A percentile compares a stretch with the other conserved stretches of the same genome.
These are phyloP conservation scores for Brettanomyces sp. DNA, from an alignment of 805 yeast species.

Conservation along the genomic window DNA sequence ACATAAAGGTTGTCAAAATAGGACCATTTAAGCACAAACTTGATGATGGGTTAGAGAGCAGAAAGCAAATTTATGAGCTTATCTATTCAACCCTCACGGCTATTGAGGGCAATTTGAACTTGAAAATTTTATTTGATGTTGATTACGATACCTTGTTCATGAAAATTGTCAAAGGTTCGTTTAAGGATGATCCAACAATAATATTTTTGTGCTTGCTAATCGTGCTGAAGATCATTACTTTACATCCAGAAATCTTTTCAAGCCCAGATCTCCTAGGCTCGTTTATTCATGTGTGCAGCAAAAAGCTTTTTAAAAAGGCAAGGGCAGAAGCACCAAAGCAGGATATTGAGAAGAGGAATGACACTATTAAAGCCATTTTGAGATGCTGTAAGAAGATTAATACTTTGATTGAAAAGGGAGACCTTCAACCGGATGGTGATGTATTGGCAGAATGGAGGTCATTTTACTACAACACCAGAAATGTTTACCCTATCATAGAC, in stretches of 20 bases:
- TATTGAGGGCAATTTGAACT: conserved; percentile 19
- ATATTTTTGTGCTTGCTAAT: conserved; percentile 43
- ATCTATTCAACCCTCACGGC: conserved; percentile 42
- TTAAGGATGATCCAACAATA: conserved; percentile 55
- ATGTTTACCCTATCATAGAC: conserved; percentile 16
- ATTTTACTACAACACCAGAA: conserved; percentile 10
- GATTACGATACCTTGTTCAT: conserved; percentile 24
- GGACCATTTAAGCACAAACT: conserved; percentile 82
- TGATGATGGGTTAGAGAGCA: conserved; percentile 66
- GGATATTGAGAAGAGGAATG: conserved; percentile 50
- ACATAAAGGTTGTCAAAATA: conserved; percentile 61
- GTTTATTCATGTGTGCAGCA: conserved; percentile 29
- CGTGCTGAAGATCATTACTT: conserved; percentile 28
- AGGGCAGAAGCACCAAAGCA: conserved; percentile 60
- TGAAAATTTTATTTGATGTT: conserved; percentile 11
- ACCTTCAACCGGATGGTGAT: conserved; percentile 12
- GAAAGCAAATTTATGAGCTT: conserved; percentile 65
- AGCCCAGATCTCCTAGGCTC: conserved; percentile 12
- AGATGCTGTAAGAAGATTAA: conserved; percentile 21
- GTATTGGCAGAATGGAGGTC: conserved; percentile 15
- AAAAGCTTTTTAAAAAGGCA: conserved; percentile 37
- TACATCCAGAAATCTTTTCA: conserved; percentile 17
- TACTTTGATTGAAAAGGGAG: conserved; percentile 11
- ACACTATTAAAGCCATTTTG: conserved; percentile 25
- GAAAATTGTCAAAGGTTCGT: conserved; percentile 37